Evolutionary conservation across 2,329 filamentous ascomycete genomes (phyloP).

Genomic region (Gaeumannomyces tritici): DNA sequence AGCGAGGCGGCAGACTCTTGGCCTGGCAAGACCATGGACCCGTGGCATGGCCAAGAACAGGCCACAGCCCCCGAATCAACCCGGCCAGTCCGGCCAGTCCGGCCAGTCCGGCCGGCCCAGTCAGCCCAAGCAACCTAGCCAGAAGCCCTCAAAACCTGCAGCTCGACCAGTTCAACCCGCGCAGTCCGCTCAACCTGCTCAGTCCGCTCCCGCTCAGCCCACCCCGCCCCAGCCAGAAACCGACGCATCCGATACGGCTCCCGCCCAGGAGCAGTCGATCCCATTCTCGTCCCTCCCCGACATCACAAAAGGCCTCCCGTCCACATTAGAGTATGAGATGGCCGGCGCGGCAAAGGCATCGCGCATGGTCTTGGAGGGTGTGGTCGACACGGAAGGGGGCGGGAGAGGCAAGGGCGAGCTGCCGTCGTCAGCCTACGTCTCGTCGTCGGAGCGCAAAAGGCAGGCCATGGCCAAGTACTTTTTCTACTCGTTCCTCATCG

Average conservation of each 20-base stretch:
- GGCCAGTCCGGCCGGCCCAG: background rate
- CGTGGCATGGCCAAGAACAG: constrained; percentile 4
- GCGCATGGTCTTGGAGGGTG: constrained; percentile 25
- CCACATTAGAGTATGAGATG: constrained; percentile 74
- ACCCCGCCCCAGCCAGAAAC: no score
- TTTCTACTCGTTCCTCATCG: constrained; percentile 51
- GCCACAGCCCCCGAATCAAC: background rate
- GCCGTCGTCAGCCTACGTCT: constrained; percentile 75
- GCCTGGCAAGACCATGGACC: constrained; percentile 1
- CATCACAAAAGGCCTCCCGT: constrained; percentile 88
- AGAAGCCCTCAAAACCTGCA: background rate
- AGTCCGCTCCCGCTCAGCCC: no score
- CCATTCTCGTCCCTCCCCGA: constrained; percentile 70
- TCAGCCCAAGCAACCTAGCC: background rate
- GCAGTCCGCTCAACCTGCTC: no score
- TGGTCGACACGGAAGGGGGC: constrained; percentile 29
- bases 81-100: background rate
- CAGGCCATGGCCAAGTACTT: constrained; percentile 67
- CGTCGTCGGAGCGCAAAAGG: constrained; percentile 77
- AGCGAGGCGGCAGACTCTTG: background rate
- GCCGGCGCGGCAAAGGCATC: constrained; percentile 29
- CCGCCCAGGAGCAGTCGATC: constrained; percentile 23
- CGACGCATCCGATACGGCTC: background rate
- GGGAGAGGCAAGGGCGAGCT: constrained; percentile 55
- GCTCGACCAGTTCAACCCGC: background rate